These are phyloP conservation scores for Plasmodium coatneyi DNA, from an alignment of 169 alveolate genomes.

Conservation along the genomic window DNA sequence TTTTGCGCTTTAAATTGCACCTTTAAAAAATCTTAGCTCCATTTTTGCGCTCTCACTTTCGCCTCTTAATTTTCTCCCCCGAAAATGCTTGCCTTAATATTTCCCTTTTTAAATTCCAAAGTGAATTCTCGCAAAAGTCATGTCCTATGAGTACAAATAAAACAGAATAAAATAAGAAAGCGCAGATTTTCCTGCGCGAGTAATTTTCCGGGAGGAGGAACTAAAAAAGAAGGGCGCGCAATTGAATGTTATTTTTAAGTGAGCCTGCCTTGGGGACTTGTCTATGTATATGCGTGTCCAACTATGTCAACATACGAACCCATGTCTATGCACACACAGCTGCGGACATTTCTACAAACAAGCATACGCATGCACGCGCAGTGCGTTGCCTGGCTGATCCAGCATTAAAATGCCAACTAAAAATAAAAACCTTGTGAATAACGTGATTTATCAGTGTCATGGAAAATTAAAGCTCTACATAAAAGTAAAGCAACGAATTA, in stretches of 20 bases:
- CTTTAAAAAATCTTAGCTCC: not conserved
- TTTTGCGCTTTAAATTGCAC: conserved; percentile 3
- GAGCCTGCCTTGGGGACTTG: not conserved
- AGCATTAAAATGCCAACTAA: conserved; percentile 57
- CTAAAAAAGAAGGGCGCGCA: not conserved
- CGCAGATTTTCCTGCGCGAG: not conserved
- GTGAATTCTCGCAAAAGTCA: not conserved
- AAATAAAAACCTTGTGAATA: conserved; percentile 16
- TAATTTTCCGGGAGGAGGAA: not conserved
- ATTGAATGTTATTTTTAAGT: not conserved
- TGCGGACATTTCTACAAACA: not conserved
- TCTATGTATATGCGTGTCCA: not conserved
- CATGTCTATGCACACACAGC: not conserved
- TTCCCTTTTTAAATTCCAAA: not conserved
- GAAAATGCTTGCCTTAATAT: not conserved
- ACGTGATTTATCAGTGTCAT: conserved; percentile 37
- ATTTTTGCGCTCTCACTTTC: not conserved
- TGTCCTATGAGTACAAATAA: not conserved
- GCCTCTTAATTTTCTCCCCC: not conserved
- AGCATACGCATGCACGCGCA: not conserved
- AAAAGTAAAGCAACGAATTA: conserved; percentile 18
- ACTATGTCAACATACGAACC: not conserved
- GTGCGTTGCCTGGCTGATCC: not conserved
- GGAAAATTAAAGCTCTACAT: conserved; percentile 59
- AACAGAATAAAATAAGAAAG: not conserved